These are phyloP conservation scores for Verticillium nonalfalfae DNA, from an alignment of 2,329 filamentous ascomycete species.

Conservation along the genomic window DNA sequence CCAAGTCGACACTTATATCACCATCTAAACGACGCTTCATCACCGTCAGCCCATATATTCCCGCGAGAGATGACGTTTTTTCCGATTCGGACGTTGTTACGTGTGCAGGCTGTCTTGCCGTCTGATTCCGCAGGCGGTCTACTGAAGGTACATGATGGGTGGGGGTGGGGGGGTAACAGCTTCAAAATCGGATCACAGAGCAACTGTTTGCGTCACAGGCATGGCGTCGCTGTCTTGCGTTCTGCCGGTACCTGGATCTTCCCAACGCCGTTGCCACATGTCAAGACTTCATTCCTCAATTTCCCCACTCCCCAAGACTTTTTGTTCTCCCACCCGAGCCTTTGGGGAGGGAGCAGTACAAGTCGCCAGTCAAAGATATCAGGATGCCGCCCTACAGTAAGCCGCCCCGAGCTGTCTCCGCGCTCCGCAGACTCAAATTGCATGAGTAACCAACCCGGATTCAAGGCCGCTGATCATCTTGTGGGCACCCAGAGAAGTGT, in stretches of 20 bases:
- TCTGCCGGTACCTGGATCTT: not conserved
- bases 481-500: not conserved
- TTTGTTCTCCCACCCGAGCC: not conserved
- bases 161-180: too few species aligned
- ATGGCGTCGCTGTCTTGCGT: not conserved
- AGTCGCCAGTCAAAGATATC: not conserved
- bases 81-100: not conserved
- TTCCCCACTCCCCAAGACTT: not conserved
- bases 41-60: not conserved
- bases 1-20: not conserved
- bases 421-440: not conserved
- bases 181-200: too few species aligned
- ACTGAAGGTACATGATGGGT: too few species aligned
- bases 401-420: not conserved
- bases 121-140: too few species aligned
- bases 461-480: not conserved
- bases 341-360: not conserved
- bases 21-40: not conserved
- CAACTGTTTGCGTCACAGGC: too few species aligned
- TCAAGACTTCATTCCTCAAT: not conserved
- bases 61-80: not conserved
- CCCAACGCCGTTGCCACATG: not conserved
- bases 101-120: too few species aligned
- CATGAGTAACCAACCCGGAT: not conserved
- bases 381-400: not conserved